Base-by-base conservation (phyloP, 1,284 basidiomycete species). In the Austropuccinia psidii region DNA sequence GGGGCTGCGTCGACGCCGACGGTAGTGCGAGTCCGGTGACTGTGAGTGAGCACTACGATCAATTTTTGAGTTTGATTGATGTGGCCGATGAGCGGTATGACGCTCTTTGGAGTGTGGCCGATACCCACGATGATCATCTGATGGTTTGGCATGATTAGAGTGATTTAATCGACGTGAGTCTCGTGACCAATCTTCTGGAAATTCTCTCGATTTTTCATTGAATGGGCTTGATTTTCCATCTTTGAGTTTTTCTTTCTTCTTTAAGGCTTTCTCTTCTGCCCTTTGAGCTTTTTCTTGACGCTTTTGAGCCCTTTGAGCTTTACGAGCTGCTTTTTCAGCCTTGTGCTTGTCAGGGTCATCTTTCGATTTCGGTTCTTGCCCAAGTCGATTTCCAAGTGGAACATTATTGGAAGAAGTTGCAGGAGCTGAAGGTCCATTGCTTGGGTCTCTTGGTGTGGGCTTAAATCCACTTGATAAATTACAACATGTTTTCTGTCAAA, bases 391-490 rank as follows among this genome's bases (percentile, higher is more conserved):
- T 8, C 68, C 58, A 19, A 62, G n/a, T 17, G 57, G 45, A 27
- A 58, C 45, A 4, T 45, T 50, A 31, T 73, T 73, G 13, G 69
- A 73, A 27, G 69, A 73, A n/a, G 55, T 43, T 33, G 37, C 58
- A 31, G 62, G 62, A 9, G 43, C 62, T 24, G 6, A 19, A 3
- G 62, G 21, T 11, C 41, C 41, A n/a, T n/a, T n/a, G 13, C 37
- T 37, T 1, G 41, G 43, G 19, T 41, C 47, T 29, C 69, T 43
- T 35, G 60, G 69, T 5, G 33, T 39, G 7, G 69, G 69, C 35
- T 73, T 73, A 41, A 73, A 73, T 19, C 69, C 69, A 31, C 69
- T 72, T n/a, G 57, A 60, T 19, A 31, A 11, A 52, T 4, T 4
- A 9, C n/a, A n/a, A 41, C n/a, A 17, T 15, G 33, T 29, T 45